phyloP scores from a whole-genome alignment of 257 asterid genomes.

The Rauvolfia tetraphylla region DNA sequence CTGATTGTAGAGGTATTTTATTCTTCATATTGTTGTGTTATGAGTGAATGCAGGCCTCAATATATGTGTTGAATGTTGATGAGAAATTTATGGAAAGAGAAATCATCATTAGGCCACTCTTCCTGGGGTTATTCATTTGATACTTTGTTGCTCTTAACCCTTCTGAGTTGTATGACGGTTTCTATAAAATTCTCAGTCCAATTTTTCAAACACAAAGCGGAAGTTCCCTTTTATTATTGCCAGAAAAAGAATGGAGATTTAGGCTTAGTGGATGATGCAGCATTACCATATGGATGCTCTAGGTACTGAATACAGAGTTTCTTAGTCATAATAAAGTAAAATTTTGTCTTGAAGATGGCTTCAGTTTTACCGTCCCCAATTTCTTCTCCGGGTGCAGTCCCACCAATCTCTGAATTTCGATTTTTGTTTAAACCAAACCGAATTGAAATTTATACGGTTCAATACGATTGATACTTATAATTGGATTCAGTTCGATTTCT shows the following conservation, averaged over 20 bases:
- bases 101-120: too few relatives aligned
- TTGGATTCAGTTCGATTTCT: too few relatives aligned
- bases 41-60: background rate
- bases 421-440: too few relatives aligned
- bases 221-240: background rate
- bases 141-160: too few relatives aligned
- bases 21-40: background rate
- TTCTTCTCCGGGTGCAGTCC: slow-evolving; percentile 33
- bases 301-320: slow-evolving; percentile 7
- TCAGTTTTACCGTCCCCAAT: slow-evolving; percentile 38
- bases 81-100: too few relatives aligned
- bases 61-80: background rate
- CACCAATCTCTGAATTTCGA: too few relatives aligned
- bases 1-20: background rate
- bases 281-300: slow-evolving; percentile 24
- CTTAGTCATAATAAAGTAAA: slow-evolving; percentile 9
- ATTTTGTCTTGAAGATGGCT: slow-evolving; percentile 32
- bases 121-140: background rate
- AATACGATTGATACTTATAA: too few relatives aligned
- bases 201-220: slow-evolving; percentile 1
- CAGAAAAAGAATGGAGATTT: slow-evolving; percentile 10
- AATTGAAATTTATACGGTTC: too few relatives aligned
- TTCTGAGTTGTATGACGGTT: too few relatives aligned
- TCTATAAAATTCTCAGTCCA: slow-evolving; percentile 11
- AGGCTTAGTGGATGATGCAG: background rate